A percentile compares a stretch with the other conserved stretches of the same genome.
These are phyloP conservation scores for Chaetomium sp. DNA, from an alignment of 2,329 filamentous ascomycete species.

Conservation along the genomic window DNA sequence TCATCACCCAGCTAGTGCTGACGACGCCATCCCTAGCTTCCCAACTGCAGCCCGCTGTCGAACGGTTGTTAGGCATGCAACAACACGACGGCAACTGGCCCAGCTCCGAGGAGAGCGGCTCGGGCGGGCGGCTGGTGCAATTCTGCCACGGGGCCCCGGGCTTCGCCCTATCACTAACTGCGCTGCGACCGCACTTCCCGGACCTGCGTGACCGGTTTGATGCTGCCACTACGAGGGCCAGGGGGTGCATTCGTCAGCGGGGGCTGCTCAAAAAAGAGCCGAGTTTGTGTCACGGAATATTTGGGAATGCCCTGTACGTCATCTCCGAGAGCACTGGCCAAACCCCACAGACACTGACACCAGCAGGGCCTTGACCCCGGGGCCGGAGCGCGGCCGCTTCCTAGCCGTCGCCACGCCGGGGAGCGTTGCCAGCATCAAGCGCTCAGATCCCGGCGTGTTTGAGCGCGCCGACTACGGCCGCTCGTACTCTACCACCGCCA, in stretches of 20 bases:
- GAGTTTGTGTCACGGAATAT: conserved; percentile 61
- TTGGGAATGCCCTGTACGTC: conserved; percentile 57
- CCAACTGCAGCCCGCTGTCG: conserved; percentile 55
- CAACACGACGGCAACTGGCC: conserved; percentile 40
- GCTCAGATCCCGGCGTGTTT: conserved; percentile 33
- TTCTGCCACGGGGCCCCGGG: conserved; percentile 65
- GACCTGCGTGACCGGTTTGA: conserved; percentile 53
- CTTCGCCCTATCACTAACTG: conserved; percentile 55
- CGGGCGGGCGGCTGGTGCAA: conserved; percentile 49
- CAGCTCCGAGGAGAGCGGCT: conserved; percentile 26
- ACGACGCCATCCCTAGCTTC: conserved; percentile 58
- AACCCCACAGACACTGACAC: conserved; percentile 11
- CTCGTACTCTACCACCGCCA: conserved; percentile 34
- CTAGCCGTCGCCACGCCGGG: conserved; percentile 57
- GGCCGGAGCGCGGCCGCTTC: conserved; percentile 50
- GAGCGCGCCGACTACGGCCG: conserved; percentile 37
- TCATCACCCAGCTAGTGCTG: conserved; percentile 68
- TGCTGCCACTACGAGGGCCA: conserved; percentile 49
- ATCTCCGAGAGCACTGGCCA: too few relatives aligned
- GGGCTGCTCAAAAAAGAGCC: conserved; percentile 63
- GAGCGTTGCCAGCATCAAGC: conserved; percentile 48
- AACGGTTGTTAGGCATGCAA: conserved; percentile 61
- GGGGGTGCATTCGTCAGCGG: conserved; percentile 53
- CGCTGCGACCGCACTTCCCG: conserved; percentile 54
- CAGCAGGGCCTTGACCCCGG: not conserved